A percentile compares a stretch with the other conserved stretches of the same genome.
Conservation (phyloP, 2,329 filamentous ascomycete species). For the Hymenoscyphus scutula region DNA sequence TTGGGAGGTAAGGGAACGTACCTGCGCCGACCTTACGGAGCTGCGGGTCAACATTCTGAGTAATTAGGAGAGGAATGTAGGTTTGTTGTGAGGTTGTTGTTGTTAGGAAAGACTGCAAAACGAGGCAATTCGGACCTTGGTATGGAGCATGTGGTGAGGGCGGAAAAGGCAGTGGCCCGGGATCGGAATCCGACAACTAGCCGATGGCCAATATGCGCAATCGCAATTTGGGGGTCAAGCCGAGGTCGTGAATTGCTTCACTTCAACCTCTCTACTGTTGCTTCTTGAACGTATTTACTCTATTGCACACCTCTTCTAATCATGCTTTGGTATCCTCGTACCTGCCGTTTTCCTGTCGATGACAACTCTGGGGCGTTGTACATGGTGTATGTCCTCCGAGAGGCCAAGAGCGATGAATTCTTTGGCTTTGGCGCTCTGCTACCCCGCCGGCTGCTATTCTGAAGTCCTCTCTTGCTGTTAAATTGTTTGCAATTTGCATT, state of each 20-base stretch:
- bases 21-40: slow-evolving; percentile 44
- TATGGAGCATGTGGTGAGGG: slow-evolving; percentile 2
- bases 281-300: too few relatives aligned
- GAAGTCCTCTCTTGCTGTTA: too few relatives aligned
- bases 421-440: too few relatives aligned
- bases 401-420: too few relatives aligned
- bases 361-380: too few relatives aligned
- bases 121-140: slow-evolving; percentile 11
- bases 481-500: background rate
- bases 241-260: background rate
- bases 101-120: slow-evolving; percentile 11
- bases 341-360: too few relatives aligned
- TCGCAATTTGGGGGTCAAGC: background rate
- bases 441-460: too few relatives aligned
- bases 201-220: background rate
- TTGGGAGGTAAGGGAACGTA: slow-evolving; percentile 33
- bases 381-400: too few relatives aligned
- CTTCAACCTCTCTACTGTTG: background rate
- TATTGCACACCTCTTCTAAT: too few relatives aligned
- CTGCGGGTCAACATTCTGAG: slow-evolving; percentile 36
- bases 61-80: slow-evolving; percentile 20
- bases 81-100: slow-evolving; percentile 10
- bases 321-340: too few relatives aligned
- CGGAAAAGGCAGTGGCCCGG: background rate
- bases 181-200: background rate